Evolutionary conservation across 1,139 yeast genomes (phyloP), one percentile per base, ranked within the genome.

Genomic region (Nematodospora anomalae): DNA sequence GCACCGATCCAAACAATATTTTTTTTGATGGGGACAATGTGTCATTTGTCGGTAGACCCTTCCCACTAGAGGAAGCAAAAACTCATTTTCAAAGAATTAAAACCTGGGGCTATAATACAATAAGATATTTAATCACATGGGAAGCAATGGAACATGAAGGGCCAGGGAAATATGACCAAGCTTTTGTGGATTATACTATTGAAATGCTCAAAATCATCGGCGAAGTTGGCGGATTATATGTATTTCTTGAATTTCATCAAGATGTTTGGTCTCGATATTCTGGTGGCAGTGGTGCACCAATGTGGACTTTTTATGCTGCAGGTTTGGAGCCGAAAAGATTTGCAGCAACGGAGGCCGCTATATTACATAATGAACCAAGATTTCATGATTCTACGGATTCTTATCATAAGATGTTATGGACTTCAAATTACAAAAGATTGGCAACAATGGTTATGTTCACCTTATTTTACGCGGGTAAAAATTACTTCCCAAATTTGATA

Each of bases 271-370:
- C 95, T 5, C 67, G 97, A 35, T 86, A 71, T 54, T 70, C 81
- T 12, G 97, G 97, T n/a, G 97, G 97, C 1, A 82, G 90, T 41
- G 97, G 97, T 13, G 96, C 97, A 4, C 97, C 97, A 0, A 51
- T 87, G 59, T 90, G 97, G 97, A 89, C 97, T 0, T 62, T 88
- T n/a, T 83, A 85, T 52, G 94, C 95, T n/a, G 95, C 94, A 3
- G 97, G 97, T 1, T 64, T 90, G 36, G 79, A 90, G 37, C 97
- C 97, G 0, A 64, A 59, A 16, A 60, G 76, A n/a, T 86, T 90
- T 51, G 58, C 71, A 1, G 66, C 45, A 1, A 83, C 90, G 0
- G 83, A 82, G 44, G 94, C 95, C 1, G 88, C 95, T 0, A 62
- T 86, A 10, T 53, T 85, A n/a, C 95, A 86, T 51, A 80, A 82